These are phyloP conservation scores for Friedmanniomyces simplex DNA, from an alignment of 495 filamentous ascomycete species.

Conservation along the genomic window DNA sequence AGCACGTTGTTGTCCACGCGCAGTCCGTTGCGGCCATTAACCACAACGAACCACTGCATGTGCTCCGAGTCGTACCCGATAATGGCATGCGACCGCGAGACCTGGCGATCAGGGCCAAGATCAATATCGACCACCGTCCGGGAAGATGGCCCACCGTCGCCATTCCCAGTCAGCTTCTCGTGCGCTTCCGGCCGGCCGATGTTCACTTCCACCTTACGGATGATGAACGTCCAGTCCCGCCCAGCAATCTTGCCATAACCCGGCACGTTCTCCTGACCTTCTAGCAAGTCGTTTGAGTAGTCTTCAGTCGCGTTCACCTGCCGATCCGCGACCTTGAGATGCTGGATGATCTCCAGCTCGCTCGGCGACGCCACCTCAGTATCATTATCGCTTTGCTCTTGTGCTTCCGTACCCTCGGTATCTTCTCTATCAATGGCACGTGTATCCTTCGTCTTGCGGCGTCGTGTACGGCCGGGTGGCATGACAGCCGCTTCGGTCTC, in stretches of 20 bases:
- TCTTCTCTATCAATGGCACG: constrained; percentile 9
- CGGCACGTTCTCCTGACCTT: constrained; percentile 61
- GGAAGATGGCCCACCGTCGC: constrained; percentile 30
- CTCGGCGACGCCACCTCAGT: constrained; percentile 8
- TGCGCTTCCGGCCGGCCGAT: constrained; percentile 59
- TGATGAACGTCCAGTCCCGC: constrained; percentile 88
- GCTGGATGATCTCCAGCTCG: constrained; percentile 61
- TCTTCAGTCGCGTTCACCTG: constrained; percentile 60
- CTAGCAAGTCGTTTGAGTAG: constrained; percentile 60
- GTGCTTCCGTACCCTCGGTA: constrained; percentile 18
- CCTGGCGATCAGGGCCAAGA: constrained; percentile 81
- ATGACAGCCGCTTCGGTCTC: constrained; percentile 7
- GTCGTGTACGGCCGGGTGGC: constrained; percentile 3
- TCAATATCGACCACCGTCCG: constrained; percentile 70
- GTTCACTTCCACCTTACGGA: constrained; percentile 65
- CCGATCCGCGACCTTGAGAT: constrained; percentile 49
- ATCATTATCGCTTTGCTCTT: constrained; percentile 16
- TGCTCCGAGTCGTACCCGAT: constrained; percentile 67
- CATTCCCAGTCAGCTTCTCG: constrained; percentile 30
- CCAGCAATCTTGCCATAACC: constrained; percentile 93
- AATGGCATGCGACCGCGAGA: constrained; percentile 79
- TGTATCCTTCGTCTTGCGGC: constrained; percentile 16
- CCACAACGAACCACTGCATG: constrained; percentile 64
- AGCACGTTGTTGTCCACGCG: constrained; percentile 63
- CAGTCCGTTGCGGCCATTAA: constrained; percentile 84